Conservation (phyloP, 345 rosid species). For the Brassica rapa region DNA sequence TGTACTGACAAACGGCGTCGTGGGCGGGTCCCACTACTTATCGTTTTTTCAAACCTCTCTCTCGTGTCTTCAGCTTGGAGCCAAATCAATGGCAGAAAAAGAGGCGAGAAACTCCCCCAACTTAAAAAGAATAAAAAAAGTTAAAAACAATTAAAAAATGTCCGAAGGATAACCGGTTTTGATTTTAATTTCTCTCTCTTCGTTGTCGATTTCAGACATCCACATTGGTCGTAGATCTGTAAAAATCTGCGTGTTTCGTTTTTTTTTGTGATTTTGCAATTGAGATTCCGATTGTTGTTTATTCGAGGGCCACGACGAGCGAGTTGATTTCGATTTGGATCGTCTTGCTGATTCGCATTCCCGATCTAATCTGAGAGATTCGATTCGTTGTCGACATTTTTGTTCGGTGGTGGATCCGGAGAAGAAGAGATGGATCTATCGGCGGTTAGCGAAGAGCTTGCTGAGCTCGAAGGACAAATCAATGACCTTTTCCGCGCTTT, state of each 20-base stretch:
- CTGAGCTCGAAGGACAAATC: slow-evolving; percentile 84
- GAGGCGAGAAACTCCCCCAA: not conserved
- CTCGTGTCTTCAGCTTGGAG: slow-evolving; percentile 23
- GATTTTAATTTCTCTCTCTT: not conserved
- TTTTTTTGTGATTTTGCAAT: slow-evolving; percentile 6
- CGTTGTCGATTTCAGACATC: slow-evolving; percentile 17
- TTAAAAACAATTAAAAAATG: not conserved
- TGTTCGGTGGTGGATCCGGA: slow-evolving; percentile 34
- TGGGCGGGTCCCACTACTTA: slow-evolving; percentile 36
- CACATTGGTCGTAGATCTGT: slow-evolving; percentile 39
- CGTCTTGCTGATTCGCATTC: not conserved
- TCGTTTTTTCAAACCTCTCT: slow-evolving; percentile 24
- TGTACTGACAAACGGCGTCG: slow-evolving; percentile 27
- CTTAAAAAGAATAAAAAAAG: not conserved
- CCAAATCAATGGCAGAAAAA: slow-evolving; percentile 36
- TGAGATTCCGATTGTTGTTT: slow-evolving; percentile 13
- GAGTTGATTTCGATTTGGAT: slow-evolving; percentile 4
- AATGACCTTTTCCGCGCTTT: slow-evolving; percentile 81
- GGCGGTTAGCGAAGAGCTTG: slow-evolving; percentile 77
- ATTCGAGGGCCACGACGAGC: slow-evolving; percentile 21
- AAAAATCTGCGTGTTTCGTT: slow-evolving; percentile 6
- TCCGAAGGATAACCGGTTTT: slow-evolving; percentile 3
- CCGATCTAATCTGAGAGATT: slow-evolving; percentile 34
- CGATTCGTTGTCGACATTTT: slow-evolving; percentile 23
- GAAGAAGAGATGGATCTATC: slow-evolving; percentile 61